Conservation (phyloP, 352 stramenopile species). For the Phytophthora parvispora region DNA sequence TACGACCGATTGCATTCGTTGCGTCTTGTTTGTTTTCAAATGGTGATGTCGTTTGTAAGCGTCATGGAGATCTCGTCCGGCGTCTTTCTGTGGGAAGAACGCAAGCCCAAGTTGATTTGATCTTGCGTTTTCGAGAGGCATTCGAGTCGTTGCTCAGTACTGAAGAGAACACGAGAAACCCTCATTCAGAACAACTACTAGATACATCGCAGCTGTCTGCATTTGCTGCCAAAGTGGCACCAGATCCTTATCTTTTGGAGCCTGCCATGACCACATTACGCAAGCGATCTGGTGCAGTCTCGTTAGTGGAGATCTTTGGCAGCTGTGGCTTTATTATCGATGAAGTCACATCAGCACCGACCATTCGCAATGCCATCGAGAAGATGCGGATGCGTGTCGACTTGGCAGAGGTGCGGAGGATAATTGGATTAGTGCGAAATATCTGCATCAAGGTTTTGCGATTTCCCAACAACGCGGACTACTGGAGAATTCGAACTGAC, state of each 20-base stretch:
- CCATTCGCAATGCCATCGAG: constrained; percentile 63
- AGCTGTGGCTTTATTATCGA: constrained; percentile 79
- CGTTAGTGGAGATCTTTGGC: constrained; percentile 66
- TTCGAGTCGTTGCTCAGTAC: constrained; percentile 58
- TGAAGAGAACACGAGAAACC: constrained; percentile 4
- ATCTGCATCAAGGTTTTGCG: constrained; percentile 76
- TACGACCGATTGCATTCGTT: constrained; percentile 67
- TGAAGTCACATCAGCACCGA: constrained; percentile 64
- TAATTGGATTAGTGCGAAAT: constrained; percentile 60
- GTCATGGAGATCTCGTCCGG: constrained; percentile 67
- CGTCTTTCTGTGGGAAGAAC: constrained; percentile 70
- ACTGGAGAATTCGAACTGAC: constrained; percentile 73
- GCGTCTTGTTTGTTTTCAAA: constrained; percentile 79
- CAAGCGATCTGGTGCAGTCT: constrained; percentile 59
- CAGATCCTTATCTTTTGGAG: constrained; percentile 53
- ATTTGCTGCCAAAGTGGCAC: constrained; percentile 54
- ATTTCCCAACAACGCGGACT: constrained; percentile 79
- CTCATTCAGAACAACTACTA: constrained; percentile 24
- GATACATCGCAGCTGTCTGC: constrained; percentile 51
- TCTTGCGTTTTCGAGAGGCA: constrained; percentile 69
- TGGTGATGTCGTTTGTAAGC: constrained; percentile 54
- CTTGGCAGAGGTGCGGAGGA: constrained; percentile 54
- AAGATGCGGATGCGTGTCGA: constrained; percentile 66
- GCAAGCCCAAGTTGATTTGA: constrained; percentile 60
- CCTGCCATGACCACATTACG: constrained; percentile 48